Evolutionary conservation across 768 basidiomycete genomes (phyloP).

Genomic region (Lentinula aciculospora): DNA sequence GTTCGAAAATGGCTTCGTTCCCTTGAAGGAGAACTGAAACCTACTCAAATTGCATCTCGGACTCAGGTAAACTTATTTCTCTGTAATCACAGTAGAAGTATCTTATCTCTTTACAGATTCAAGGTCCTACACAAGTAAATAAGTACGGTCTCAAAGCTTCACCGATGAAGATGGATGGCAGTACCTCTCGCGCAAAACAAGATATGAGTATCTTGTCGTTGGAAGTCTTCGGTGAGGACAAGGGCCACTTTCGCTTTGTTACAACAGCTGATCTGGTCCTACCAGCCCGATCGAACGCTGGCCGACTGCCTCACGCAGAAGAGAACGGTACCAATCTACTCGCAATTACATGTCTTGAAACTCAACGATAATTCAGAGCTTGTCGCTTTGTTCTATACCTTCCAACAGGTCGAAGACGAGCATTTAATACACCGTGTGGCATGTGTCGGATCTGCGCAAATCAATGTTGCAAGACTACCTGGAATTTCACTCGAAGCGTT

Average conservation of each 20-base stretch:
- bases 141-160: slow-evolving; percentile 62
- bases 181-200: slow-evolving; percentile 47
- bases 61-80: slow-evolving; percentile 51
- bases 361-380: slow-evolving; percentile 35
- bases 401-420: slow-evolving; percentile 45
- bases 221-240: slow-evolving; percentile 74
- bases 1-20: slow-evolving; percentile 48
- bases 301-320: slow-evolving; percentile 60
- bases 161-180: slow-evolving; percentile 25
- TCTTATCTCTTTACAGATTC: slow-evolving; percentile 34
- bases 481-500: slow-evolving; percentile 46
- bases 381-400: slow-evolving; percentile 65
- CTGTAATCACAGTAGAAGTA: neutral
- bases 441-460: slow-evolving; percentile 35
- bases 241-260: neutral
- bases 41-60: slow-evolving; percentile 12
- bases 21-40: slow-evolving; percentile 18
- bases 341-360: neutral
- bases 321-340: slow-evolving; percentile 30
- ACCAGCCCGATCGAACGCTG: slow-evolving; percentile 54
- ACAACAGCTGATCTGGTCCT: neutral
- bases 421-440: slow-evolving; percentile 43
- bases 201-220: slow-evolving; percentile 77
- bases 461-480: slow-evolving; percentile 37
- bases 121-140: slow-evolving; percentile 73